Evolutionary conservation across 83 land plant species (phyloP).

Genomic region (Isoetes engelmannii): DNA sequence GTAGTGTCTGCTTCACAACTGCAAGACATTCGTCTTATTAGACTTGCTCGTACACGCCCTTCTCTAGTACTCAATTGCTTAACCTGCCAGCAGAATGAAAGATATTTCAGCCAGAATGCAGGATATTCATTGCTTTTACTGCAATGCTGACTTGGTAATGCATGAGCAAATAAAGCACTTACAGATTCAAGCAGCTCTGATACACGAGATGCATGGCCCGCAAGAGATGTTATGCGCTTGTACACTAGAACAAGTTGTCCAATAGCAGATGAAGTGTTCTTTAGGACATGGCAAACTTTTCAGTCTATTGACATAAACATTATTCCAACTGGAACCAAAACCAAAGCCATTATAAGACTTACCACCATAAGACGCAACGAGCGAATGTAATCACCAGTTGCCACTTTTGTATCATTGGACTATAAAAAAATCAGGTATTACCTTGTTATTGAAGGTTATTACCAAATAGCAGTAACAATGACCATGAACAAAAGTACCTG

Average conservation of each 20-base stretch:
- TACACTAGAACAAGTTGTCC: slow-evolving; percentile 40
- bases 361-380: slow-evolving; percentile 47
- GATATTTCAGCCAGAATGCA: neutral
- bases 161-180: slow-evolving; percentile 11
- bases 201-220: slow-evolving; percentile 40
- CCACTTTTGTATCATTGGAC: slow-evolving; percentile 16
- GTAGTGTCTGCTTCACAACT: slow-evolving; percentile 8
- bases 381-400: slow-evolving; percentile 41
- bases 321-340: too few relatives aligned
- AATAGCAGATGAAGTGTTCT: slow-evolving; percentile 45
- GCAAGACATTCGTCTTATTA: slow-evolving; percentile 18
- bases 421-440: neutral
- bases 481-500: slow-evolving; percentile 9
- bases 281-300: neutral
- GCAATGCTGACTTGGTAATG: neutral
- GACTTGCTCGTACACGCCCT: slow-evolving; percentile 19
- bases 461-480: neutral
- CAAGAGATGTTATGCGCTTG: slow-evolving; percentile 43
- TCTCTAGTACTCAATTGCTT: slow-evolving; percentile 30
- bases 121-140: neutral
- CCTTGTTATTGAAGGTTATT: neutral
- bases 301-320: neutral
- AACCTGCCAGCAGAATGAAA: slow-evolving; percentile 12
- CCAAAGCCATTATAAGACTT: neutral
- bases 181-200: slow-evolving; percentile 46